Base-by-base conservation (phyloP, 352 stramenopile genomes). In the Phytophthora quininea region DNA sequence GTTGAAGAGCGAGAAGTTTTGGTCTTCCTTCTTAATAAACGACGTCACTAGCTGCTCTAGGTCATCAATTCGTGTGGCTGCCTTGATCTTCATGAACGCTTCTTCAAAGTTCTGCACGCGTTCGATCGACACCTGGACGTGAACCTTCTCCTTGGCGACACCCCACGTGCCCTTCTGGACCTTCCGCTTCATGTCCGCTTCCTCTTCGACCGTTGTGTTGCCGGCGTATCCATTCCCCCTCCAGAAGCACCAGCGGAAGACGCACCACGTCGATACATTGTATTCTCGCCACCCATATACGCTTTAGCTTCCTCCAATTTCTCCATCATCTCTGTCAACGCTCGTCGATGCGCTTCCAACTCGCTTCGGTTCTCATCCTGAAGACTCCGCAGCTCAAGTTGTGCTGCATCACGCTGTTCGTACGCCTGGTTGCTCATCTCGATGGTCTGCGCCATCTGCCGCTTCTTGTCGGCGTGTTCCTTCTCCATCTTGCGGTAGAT, bases 1-100 rank as follows among this genome's bases (percentile, higher is more conserved):
- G 73, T 97, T 98, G 69, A 99, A 98, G 5, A 98, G 67, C 35
- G 89, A 97, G 67, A 98, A 99, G 76, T 98, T 99, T 54, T 98
- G 89, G 57, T 98, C 95, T 82, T 99, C 96, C 35, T 98, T 98
- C 73, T 97, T 90, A 64, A 98, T 97, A 65, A 98, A 98, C 35
- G 90, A 92, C 24, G 77, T 80, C 31, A 98, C 93, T 15, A 98
- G 81, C 57, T 97, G 80, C 64, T 98, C 91, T 7, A 98, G 78
- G 67, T 98, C 93, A 38, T 88, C 78, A 57, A 98, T 98, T 60
- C 93, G 86, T 12, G 94, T 98, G 14, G 93, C 92, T 0, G 81
- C 88, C 53, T 95, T 95, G 74, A 99, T 98, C 66, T 98, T 97
- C 59, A 90, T 58, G 69, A 99, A 98, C 2, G 94, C 95, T 54